Base-by-base conservation (phyloP, 331 rosid genomes). In the Stylosanthes scabra region DNA sequence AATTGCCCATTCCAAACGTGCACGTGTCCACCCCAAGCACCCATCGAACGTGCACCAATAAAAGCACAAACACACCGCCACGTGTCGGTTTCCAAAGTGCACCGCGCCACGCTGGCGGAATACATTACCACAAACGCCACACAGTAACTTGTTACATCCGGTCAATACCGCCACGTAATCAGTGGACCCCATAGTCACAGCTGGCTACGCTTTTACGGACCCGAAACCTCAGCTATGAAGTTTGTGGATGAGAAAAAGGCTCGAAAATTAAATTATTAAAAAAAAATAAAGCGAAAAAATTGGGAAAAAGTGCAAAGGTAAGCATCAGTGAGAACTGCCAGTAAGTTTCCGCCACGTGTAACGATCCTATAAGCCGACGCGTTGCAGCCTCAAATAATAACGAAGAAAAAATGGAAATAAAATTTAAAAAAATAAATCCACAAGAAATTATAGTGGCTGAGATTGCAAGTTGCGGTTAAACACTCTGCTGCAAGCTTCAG, bases 381-480 rank as follows among this genome's bases (percentile, higher is more conserved):
- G 63, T 76, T 54, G 16, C 51, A 12, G 92, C 89, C 90, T 82
- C 89, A 74, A 88, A 80, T 66, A 72, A 80, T 75, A 79, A 63
- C 4, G 49, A 12, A 8, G 15, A 13, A 20, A 46, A n/a, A 55
- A 47, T 4, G 54, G 14, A 49, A 52, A 52, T n/a, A 15, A n/a
- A 52, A 51, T 4, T n/a, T 70, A 74, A 37, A 34, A 42, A 29
- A 84, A 49, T 49, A 49, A 87, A 82, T 51, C 80, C 83, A 61
- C 70, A 50, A 74, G 77, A 87, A 93, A 86, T 82, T 64, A 14
- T 93, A 72, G 97, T 93, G 98, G 98, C 96, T 90, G 91, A 89
- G 92, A 90, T 84, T 87, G 81, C 85, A 86, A 82, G 79, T 51
- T 50, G 75, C 71, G 49, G 79, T 15, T 7, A 52, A 65, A 58